Evolutionary conservation across 139 green algal genomes (phyloP), one percentile per base, ranked within the genome.

Genomic region (Closterium sp.): DNA sequence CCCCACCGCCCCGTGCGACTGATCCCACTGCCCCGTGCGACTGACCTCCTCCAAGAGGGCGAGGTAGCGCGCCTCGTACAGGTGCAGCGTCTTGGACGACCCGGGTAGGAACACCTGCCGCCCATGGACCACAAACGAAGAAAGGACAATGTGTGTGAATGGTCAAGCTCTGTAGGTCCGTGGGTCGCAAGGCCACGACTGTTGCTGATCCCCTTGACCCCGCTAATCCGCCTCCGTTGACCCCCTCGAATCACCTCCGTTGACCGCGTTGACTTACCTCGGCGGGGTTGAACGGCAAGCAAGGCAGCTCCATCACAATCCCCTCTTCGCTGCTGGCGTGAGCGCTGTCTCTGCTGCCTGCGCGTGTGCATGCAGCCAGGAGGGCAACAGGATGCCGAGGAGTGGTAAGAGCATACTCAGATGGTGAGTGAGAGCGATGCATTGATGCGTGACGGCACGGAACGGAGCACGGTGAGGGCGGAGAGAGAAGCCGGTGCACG

Each of bases 61-160:
- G 5, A 96, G 87, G 89, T 95, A 96, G 21, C 94, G 92, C 2
- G 94, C 94, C 84, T 96, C 95, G 83, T 95, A 96, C 55, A 96
- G 92, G 92, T 96, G 94, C 21, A 96, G 92, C 4, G 93, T 95
- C 89, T 95, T 94, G 19, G 32, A 25, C 3, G 33, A 84, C 55
- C 91, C 93, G 55, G 94, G 94, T 35, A 94, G 25, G 12, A 96
- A 84, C 7, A 93, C 81, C 85, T 96, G 93, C 84, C 31, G 31
- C 84, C 83, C n/a, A 34, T 34, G 83, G n/a, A n/a, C n/a, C n/a
- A 34, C 33, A 25, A 16, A 87, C 19, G 10, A 3, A 19, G 10
- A 66, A 81, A 3, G 33, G 33, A 34, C 33, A 34, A 87, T 87
- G 84, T 66, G 33, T 16, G 33, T 34, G 7, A 81, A 12, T 66